phyloP scores from a whole-genome alignment of 1,284 basidiomycete species.

The Lignosus rhinocerotis region DNA sequence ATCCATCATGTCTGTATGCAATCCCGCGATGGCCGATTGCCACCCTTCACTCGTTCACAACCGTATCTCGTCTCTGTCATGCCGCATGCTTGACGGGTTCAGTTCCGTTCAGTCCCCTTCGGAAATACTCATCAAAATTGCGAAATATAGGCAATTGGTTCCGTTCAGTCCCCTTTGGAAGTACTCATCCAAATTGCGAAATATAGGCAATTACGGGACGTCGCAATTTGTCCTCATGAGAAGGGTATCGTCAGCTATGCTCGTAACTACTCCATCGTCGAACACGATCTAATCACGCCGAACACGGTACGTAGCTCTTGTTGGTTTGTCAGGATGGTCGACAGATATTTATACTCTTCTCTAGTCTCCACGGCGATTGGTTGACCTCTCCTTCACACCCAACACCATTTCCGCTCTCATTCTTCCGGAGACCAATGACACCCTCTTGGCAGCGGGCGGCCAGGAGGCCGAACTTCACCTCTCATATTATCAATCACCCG shows the following conservation, averaged over 20 bases:
- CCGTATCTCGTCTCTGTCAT: no score
- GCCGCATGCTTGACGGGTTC: no score
- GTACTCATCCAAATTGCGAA: not conserved
- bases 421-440: conserved; percentile 52
- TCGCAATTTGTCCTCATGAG: conserved; percentile 72
- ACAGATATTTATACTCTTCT: not conserved
- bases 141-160: conserved; percentile 57
- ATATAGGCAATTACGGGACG: conserved; percentile 71
- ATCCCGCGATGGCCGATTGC: no score
- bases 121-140: not conserved
- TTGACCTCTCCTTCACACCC: conserved; percentile 59
- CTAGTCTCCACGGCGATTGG: conserved; percentile 53
- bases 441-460: conserved; percentile 80
- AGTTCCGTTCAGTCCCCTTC: no score
- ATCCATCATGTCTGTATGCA: no score
- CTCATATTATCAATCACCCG: conserved; percentile 47
- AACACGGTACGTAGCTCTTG: conserved; percentile 45
- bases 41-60: no score
- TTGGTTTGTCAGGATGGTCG: not conserved
- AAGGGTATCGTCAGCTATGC: conserved; percentile 71
- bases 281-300: conserved; percentile 60
- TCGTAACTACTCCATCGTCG: conserved; percentile 55
- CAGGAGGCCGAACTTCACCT: conserved; percentile 80
- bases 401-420: conserved; percentile 69
- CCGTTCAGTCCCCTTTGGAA: no score